Conservation (phyloP, 768 basidiomycete genomes). For the Tylopilus plumbeoviolaceoides region DNA sequence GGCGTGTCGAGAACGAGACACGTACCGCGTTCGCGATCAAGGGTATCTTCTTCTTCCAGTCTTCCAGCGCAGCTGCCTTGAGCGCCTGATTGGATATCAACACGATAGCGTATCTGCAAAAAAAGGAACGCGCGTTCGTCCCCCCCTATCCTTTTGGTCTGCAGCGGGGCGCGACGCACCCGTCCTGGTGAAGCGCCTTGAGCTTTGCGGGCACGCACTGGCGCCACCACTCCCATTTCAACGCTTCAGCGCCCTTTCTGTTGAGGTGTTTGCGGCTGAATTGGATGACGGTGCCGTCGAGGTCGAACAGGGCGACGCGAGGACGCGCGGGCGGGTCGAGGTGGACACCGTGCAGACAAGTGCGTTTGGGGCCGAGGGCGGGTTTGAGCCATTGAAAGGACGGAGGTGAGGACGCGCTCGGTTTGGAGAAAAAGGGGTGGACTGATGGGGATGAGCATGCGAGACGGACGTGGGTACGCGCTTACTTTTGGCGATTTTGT, state of each 20-base stretch:
- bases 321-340: constrained; percentile 32
- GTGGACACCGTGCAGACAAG: constrained; percentile 34
- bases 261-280: constrained; percentile 29
- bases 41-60: constrained; percentile 77
- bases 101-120: constrained; percentile 60
- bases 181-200: constrained; percentile 51
- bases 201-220: constrained; percentile 58
- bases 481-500: constrained; percentile 29
- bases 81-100: constrained; percentile 80
- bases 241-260: constrained; percentile 27
- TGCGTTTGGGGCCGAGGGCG: constrained; percentile 32
- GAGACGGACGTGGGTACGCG: neutral
- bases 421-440: constrained; percentile 41
- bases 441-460: constrained; percentile 21
- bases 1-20: neutral
- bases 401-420: constrained; percentile 2
- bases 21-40: constrained; percentile 60
- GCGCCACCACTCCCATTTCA: constrained; percentile 67
- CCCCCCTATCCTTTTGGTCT: too few relatives aligned
- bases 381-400: constrained; percentile 33
- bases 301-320: constrained; percentile 79
- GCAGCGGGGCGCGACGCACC: constrained; percentile 40
- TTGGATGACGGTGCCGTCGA: constrained; percentile 86
- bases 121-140: neutral
- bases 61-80: constrained; percentile 41